Evolutionary conservation across 441 rosid species (phyloP), one percentile per base, ranked within the genome.

Genomic region (Erodium trifolium): DNA sequence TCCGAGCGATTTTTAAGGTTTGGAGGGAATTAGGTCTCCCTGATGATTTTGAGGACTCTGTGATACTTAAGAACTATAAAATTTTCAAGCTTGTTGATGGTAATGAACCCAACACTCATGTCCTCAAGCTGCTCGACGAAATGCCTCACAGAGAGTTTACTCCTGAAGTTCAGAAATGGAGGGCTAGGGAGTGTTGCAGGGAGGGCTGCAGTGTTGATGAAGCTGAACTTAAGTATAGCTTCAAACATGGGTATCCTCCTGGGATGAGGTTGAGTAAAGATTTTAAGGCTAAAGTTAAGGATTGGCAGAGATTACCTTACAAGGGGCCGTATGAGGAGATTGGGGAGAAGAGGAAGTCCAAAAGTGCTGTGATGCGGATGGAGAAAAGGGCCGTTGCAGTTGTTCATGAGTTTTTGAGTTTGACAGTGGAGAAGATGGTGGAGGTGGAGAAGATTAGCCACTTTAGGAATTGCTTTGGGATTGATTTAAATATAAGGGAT

Each of bases 11-110:
- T 71, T 92, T 88, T 72, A 90, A 90, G 79, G 96, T 90, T n/a
- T 92, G 96, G 98, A 88, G 89, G 81, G 97, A 92, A 66, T 81
- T 88, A 59, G 92, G 97, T 6, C 90, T 92, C 67, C 98, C 98
- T 2, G 94, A 89, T 82, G 91, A 90, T 63, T 90, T 90, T 73
- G 98, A 93, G 79, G 92, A 87, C 71, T 89, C 98, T 9, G 88
- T 90, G 53, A 87, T 90, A 29, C 72, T 77, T 14, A 67, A 41
- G 66, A 87, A 89, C 79, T 71, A 82, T n/a, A 78, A 83, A 71
- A 35, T 88, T 13, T 90, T 88, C 51, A 73, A 5, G 67, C 84
- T 83, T 17, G 74, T 71, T 53, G 87, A 81, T 70, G 97, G 79
- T 14, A 64, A 80, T 75, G 94, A 93, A 37, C 89, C 86, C 0